phyloP scores from a whole-genome alignment of 768 basidiomycete genomes.

The Psilocybe sp. region DNA sequence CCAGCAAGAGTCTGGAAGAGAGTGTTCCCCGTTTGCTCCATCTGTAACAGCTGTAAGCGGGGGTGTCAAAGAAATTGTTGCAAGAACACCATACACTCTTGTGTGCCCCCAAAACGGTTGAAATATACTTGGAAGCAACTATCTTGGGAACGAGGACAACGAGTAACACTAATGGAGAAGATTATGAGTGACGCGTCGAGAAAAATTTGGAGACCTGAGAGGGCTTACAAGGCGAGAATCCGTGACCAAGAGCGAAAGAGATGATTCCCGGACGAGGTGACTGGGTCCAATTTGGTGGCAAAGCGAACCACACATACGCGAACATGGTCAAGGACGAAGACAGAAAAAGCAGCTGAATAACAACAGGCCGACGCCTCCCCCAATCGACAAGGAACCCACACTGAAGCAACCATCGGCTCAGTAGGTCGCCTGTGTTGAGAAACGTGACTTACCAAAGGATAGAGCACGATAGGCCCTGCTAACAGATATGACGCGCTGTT shows the following conservation, averaged over 20 bases:
- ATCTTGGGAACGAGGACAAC: conserved; percentile 74
- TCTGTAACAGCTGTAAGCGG: conserved; percentile 31
- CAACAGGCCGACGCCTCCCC: conserved; percentile 52
- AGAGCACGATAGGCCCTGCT: conserved; percentile 64
- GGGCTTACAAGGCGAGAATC: conserved; percentile 65
- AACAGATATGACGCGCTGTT: conserved; percentile 69
- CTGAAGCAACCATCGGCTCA: conserved; percentile 30
- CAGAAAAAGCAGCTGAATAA: conserved; percentile 53
- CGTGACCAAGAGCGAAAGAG: conserved; percentile 65
- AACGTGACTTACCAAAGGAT: conserved; percentile 54
- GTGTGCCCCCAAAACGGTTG: conserved; percentile 75
- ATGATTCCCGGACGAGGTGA: conserved; percentile 61
- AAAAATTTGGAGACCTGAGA: neutral
- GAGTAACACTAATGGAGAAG: conserved; percentile 50
- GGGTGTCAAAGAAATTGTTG: neutral
- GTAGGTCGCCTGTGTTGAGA: neutral
- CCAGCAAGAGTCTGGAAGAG: conserved; percentile 75
- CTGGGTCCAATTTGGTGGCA: conserved; percentile 55
- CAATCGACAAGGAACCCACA: conserved; percentile 66
- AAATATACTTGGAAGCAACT: conserved; percentile 68
- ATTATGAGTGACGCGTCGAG: neutral
- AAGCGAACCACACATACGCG: conserved; percentile 65
- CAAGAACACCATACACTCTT: conserved; percentile 61
- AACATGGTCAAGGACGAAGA: conserved; percentile 59
- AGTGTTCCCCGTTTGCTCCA: conserved; percentile 74